Evolutionary conservation across 768 basidiomycete species (phyloP).

Genomic region (Trametes maxima): DNA sequence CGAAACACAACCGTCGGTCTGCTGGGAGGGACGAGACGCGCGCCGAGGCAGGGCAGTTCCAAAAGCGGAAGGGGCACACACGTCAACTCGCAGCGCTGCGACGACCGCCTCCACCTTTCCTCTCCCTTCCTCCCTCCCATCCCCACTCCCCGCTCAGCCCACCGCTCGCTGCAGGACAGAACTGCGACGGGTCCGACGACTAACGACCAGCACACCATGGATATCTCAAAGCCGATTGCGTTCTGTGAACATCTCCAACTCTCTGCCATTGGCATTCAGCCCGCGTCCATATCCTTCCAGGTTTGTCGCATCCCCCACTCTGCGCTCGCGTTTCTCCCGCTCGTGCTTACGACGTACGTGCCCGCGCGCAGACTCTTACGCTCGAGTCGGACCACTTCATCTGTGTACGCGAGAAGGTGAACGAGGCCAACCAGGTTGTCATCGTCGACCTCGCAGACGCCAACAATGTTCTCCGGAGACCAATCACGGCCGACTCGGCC

Average conservation of each 20-base stretch:
- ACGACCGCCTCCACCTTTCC: slow-evolving; percentile 2
- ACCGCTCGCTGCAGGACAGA: slow-evolving; percentile 27
- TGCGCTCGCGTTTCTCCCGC: background rate
- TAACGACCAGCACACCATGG: slow-evolving; percentile 32
- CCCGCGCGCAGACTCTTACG: slow-evolving; percentile 70
- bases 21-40: slow-evolving; percentile 2
- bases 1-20: slow-evolving; percentile 68
- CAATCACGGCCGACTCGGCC: slow-evolving; percentile 97
- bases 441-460: slow-evolving; percentile 98
- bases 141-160: slow-evolving; percentile 1
- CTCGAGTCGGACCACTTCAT: slow-evolving; percentile 98
- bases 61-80: slow-evolving; percentile 25
- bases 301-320: slow-evolving; percentile 45
- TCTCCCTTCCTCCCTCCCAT: slow-evolving; percentile 1
- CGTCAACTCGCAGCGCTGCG: slow-evolving; percentile 19
- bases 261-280: slow-evolving; percentile 94
- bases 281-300: slow-evolving; percentile 96
- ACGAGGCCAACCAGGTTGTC: slow-evolving; percentile 96
- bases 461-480: slow-evolving; percentile 94
- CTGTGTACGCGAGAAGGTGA: slow-evolving; percentile 94
- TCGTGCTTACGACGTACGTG: background rate
- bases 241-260: slow-evolving; percentile 94
- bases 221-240: slow-evolving; percentile 71
- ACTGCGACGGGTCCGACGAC: slow-evolving; percentile 32
- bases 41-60: slow-evolving; percentile 2